Conservation (phyloP, 192 early-diverging fungal genomes). For the Chytriomyces sp. region DNA sequence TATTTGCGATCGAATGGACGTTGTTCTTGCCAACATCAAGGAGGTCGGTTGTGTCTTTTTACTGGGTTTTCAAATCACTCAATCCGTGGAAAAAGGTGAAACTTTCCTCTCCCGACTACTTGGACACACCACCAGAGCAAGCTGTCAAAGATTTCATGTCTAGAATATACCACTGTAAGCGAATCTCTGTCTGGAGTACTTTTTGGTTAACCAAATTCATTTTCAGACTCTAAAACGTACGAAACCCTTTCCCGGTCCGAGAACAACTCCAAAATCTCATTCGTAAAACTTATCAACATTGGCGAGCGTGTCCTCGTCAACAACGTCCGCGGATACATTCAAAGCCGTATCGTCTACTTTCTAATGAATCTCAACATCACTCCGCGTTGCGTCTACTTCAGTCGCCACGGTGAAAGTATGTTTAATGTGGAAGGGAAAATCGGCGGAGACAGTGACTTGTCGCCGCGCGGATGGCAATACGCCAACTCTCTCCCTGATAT, state of each 20-base stretch:
- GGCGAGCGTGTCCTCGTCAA: slow-evolving; percentile 91
- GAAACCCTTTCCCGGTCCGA: slow-evolving; percentile 75
- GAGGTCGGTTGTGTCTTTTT: slow-evolving; percentile 56
- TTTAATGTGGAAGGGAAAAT: slow-evolving; percentile 92
- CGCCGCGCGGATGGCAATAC: slow-evolving; percentile 85
- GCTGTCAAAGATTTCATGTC: slow-evolving; percentile 91
- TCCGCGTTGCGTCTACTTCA: slow-evolving; percentile 90
- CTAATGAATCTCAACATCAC: slow-evolving; percentile 99
- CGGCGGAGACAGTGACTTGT: slow-evolving; percentile 92
- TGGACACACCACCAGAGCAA: slow-evolving; percentile 68
- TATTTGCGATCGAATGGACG: slow-evolving; percentile 87
- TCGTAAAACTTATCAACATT: slow-evolving; percentile 95
- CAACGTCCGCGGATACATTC: slow-evolving; percentile 92
- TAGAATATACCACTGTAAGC: slow-evolving; percentile 90
- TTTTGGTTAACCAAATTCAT: neutral
- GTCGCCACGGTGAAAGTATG: slow-evolving; percentile 83
- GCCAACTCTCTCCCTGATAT: slow-evolving; percentile 82
- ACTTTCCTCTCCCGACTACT: slow-evolving; percentile 92
- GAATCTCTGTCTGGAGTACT: neutral
- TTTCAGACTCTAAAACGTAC: slow-evolving; percentile 62
- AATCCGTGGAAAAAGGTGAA: slow-evolving; percentile 65
- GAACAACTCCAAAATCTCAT: slow-evolving; percentile 67
- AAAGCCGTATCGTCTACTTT: slow-evolving; percentile 97
- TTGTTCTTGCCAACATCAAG: slow-evolving; percentile 90
- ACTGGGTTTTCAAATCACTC: neutral